Evolutionary conservation across 352 stramenopile species (phyloP).

Genomic region (Phytophthora fragariae): DNA sequence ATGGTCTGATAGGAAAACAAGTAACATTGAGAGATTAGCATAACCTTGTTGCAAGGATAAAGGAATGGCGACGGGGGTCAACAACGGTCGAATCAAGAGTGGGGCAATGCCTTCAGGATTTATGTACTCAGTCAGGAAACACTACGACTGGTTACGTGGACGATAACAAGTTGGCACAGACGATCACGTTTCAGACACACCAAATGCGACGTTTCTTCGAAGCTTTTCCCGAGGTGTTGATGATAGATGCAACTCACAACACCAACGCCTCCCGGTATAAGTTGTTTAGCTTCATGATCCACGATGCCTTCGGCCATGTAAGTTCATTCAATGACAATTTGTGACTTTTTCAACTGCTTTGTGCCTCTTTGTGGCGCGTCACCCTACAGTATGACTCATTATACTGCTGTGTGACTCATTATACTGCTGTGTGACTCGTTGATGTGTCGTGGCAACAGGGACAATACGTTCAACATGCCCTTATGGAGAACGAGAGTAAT

Average conservation of each 20-base stretch:
- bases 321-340: not conserved
- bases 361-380: not conserved
- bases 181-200: not conserved
- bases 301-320: not conserved
- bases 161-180: not conserved
- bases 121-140: not conserved
- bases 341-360: not conserved
- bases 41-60: not conserved
- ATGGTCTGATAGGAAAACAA: not conserved
- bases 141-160: not conserved
- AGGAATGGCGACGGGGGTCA: not conserved
- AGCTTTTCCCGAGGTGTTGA: not conserved
- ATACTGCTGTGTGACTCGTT: not conserved
- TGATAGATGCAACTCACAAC: not conserved
- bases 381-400: not conserved
- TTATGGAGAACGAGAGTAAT: not conserved
- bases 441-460: not conserved
- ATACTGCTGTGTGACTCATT: not conserved
- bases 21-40: not conserved
- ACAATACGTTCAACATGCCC: not conserved
- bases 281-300: not conserved
- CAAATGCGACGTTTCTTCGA: not conserved
- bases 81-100: not conserved
- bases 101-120: not conserved
- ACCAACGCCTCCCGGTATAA: not conserved